Evolutionary conservation across 2,329 filamentous ascomycete species (phyloP).

Genomic region (Nannizzia gypsea): DNA sequence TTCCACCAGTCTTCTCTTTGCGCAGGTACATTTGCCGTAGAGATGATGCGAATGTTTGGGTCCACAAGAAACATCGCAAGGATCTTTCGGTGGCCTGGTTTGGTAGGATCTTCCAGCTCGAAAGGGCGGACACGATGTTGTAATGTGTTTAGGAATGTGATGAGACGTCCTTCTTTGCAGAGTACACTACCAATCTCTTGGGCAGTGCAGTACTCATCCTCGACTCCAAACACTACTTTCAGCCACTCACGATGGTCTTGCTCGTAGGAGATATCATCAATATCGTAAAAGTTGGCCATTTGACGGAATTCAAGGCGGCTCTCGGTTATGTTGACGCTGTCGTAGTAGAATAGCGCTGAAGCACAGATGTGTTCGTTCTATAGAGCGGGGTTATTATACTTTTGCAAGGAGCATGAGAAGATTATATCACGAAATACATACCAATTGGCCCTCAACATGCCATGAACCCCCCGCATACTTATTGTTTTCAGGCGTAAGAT

Average conservation of each 20-base stretch:
- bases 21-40: slow-evolving; percentile 12
- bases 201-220: slow-evolving; percentile 1
- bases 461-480: slow-evolving; percentile 35
- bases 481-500: slow-evolving; percentile 47
- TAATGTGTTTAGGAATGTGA: slow-evolving; percentile 16
- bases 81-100: slow-evolving; percentile 15
- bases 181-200: slow-evolving; percentile 13
- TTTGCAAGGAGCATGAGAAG: not conserved
- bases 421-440: slow-evolving; percentile 12
- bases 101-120: slow-evolving; percentile 10
- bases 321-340: slow-evolving; percentile 48
- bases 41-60: slow-evolving; percentile 13
- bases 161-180: slow-evolving; percentile 14
- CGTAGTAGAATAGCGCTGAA: slow-evolving; percentile 52
- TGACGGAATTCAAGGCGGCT: slow-evolving; percentile 43
- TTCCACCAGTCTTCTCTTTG: slow-evolving; percentile 14
- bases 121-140: slow-evolving; percentile 14
- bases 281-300: slow-evolving; percentile 13
- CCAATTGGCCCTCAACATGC: slow-evolving; percentile 40
- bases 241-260: slow-evolving; percentile 14
- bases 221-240: slow-evolving; percentile 9
- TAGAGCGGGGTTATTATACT: not conserved
- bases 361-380: slow-evolving; percentile 54
- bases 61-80: slow-evolving; percentile 14
- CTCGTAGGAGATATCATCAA: slow-evolving; percentile 22